Conservation (phyloP, 495 filamentous ascomycete genomes). For the Daldinia vernicosa region DNA sequence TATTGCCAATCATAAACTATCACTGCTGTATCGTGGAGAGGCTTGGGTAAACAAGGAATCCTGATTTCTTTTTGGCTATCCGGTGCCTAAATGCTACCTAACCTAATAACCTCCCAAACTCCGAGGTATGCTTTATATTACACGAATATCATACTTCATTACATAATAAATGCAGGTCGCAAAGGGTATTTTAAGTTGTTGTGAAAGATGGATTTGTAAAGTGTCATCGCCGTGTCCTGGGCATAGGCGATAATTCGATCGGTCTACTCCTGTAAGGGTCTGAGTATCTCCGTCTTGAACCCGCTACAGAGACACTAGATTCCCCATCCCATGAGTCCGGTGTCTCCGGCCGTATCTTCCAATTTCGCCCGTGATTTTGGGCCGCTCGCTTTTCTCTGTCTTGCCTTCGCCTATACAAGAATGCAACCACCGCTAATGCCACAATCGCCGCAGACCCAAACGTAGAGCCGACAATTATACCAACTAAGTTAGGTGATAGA, state of each 20-base stretch:
- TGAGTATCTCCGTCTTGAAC: background rate
- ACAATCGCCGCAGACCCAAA: conserved; percentile 19
- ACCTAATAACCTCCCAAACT: background rate
- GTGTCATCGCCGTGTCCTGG: background rate
- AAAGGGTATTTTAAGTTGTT: background rate
- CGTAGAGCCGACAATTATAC: conserved; percentile 12
- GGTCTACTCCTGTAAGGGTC: background rate
- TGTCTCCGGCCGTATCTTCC: background rate
- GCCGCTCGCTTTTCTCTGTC: background rate
- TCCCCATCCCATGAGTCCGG: background rate
- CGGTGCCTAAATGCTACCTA: background rate
- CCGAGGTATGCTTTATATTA: conserved; percentile 1
- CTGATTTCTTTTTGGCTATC: background rate
- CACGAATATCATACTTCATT: conserved; percentile 6
- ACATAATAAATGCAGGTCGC: conserved; percentile 7
- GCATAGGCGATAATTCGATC: conserved; percentile 3
- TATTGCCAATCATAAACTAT: background rate
- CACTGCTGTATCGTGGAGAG: background rate
- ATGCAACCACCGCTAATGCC: conserved; percentile 12
- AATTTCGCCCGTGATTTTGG: background rate
- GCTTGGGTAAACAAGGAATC: background rate
- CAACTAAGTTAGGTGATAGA: conserved; percentile 1
- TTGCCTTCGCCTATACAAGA: conserved; percentile 21
- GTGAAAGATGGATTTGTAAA: background rate
- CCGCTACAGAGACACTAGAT: background rate